A percentile compares a stretch with the other conserved stretches of the same genome.
Conservation (phyloP, 2,329 filamentous ascomycete species). For the Alternaria sp. region DNA sequence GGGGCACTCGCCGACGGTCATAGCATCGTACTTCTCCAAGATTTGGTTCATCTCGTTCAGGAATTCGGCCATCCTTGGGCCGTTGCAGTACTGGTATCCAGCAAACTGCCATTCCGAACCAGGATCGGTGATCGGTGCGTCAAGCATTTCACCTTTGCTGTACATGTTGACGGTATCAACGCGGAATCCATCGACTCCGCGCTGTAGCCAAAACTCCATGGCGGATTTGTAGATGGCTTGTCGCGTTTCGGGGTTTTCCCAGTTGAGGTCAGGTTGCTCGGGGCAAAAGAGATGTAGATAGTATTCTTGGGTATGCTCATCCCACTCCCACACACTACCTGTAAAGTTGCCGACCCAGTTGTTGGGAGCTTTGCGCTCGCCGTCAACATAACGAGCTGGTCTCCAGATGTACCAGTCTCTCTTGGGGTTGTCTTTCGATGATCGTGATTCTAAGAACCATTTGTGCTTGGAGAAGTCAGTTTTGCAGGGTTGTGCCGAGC, state of each 20-base stretch:
- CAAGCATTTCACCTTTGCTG: conserved; percentile 43
- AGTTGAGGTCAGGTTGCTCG: conserved; percentile 85
- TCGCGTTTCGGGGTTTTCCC: conserved; percentile 73
- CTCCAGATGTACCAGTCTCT: conserved; percentile 65
- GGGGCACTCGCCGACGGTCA: conserved; percentile 74
- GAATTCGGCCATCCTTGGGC: conserved; percentile 72
- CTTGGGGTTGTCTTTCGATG: conserved; percentile 57
- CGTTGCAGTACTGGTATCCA: conserved; percentile 67
- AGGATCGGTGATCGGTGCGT: conserved; percentile 42
- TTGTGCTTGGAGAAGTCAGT: conserved; percentile 48
- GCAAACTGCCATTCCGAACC: conserved; percentile 43
- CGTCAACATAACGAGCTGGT: conserved; percentile 56
- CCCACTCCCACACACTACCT: conserved; percentile 72
- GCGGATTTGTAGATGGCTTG: conserved; percentile 71
- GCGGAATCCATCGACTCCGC: conserved; percentile 63
- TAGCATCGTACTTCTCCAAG: conserved; percentile 66
- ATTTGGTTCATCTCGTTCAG: conserved; percentile 68
- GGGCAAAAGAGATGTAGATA: conserved; percentile 78
- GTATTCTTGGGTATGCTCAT: conserved; percentile 73
- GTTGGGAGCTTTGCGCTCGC: conserved; percentile 72
- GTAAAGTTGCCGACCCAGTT: conserved; percentile 73
- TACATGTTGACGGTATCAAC: conserved; percentile 50
- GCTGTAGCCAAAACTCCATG: conserved; percentile 80
- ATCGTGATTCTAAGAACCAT: conserved; percentile 65
- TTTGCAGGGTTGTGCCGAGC: not conserved